phyloP scores from a whole-genome alignment of 495 filamentous ascomycete genomes.

The Ascobolus immersus region DNA sequence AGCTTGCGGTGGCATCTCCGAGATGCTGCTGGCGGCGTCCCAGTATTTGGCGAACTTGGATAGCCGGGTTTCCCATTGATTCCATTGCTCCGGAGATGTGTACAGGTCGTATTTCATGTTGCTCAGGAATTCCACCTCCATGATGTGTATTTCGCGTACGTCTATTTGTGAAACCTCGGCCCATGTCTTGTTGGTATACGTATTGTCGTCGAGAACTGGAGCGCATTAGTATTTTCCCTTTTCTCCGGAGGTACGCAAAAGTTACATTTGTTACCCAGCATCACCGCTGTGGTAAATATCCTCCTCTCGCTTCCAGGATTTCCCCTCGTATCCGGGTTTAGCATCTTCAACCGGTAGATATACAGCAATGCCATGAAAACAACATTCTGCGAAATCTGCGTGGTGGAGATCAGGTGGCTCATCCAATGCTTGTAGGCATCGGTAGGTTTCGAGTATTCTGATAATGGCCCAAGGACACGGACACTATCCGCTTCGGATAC shows the following conservation, averaged over 20 bases:
- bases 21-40: too few relatives aligned
- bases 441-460: constrained; percentile 47
- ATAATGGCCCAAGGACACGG: constrained; percentile 28
- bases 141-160: constrained; percentile 87
- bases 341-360: constrained; percentile 74
- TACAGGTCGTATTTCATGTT: constrained; percentile 91
- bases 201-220: constrained; percentile 89
- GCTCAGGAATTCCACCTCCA: constrained; percentile 98
- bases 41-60: constrained; percentile 57
- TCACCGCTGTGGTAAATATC: constrained; percentile 84
- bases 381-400: constrained; percentile 92
- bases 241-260: neutral
- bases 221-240: neutral
- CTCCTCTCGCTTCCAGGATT: constrained; percentile 85
- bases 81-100: constrained; percentile 60
- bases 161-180: constrained; percentile 90
- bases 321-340: constrained; percentile 65
- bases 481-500: constrained; percentile 38
- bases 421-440: constrained; percentile 84
- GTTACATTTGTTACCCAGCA: constrained; percentile 96
- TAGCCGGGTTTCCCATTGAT: constrained; percentile 57
- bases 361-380: constrained; percentile 76
- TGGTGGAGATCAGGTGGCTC: constrained; percentile 65
- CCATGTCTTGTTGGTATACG: constrained; percentile 99
- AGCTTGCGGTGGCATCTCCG: constrained; percentile 25